Conservation (phyloP, 768 basidiomycete species). For the Lyophyllum shimeji region DNA sequence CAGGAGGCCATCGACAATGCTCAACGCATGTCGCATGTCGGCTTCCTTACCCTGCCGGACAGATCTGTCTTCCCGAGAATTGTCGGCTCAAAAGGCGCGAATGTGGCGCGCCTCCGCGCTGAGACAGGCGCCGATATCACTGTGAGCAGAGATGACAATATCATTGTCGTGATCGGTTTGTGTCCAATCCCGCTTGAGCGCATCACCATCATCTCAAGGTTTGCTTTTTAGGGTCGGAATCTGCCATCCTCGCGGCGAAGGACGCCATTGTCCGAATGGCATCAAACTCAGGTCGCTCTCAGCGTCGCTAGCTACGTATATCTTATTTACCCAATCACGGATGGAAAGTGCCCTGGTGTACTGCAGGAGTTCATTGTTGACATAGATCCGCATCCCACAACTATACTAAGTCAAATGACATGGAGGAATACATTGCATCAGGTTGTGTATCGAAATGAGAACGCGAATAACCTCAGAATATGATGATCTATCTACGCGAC, state of each 20-base stretch:
- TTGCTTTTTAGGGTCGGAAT: slow-evolving; percentile 56
- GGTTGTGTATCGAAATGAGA: too few relatives aligned
- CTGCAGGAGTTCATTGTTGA: not conserved
- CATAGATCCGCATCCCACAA: not conserved
- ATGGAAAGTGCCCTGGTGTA: not conserved
- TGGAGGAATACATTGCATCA: too few relatives aligned
- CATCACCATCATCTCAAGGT: not conserved
- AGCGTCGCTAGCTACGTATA: slow-evolving; percentile 35
- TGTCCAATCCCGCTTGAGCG: slow-evolving; percentile 7
- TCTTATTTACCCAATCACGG: not conserved
- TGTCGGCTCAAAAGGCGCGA: slow-evolving; percentile 89
- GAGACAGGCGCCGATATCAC: slow-evolving; percentile 93
- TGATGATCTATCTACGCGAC: not conserved
- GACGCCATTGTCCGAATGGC: slow-evolving; percentile 70
- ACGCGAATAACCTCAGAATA: not conserved
- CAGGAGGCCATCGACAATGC: slow-evolving; percentile 73
- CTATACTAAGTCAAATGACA: not conserved
- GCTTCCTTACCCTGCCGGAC: slow-evolving; percentile 81
- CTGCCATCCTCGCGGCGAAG: slow-evolving; percentile 69
- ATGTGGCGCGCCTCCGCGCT: slow-evolving; percentile 81
- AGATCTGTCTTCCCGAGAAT: slow-evolving; percentile 89
- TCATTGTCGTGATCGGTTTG: slow-evolving; percentile 85
- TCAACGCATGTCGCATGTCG: slow-evolving; percentile 71
- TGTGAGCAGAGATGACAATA: slow-evolving; percentile 84
- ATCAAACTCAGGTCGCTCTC: slow-evolving; percentile 36